Base-by-base conservation (phyloP, 1,284 basidiomycete genomes). In the Leccinum subspadiceum region DNA sequence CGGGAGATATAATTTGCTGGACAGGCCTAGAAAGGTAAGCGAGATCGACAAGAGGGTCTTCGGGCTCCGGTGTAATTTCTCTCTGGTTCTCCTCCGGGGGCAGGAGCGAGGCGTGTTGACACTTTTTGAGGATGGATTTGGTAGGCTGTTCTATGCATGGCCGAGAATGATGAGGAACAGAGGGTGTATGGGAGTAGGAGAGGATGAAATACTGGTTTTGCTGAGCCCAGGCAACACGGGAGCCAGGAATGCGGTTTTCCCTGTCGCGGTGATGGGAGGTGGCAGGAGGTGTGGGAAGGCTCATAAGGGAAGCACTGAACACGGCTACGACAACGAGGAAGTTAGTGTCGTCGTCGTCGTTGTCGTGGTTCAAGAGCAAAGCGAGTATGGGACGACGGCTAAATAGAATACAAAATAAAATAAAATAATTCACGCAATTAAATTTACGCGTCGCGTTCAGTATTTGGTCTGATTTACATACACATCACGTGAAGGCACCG, bases 11-110 rank as follows among this genome's bases (percentile, higher is more conserved):
- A 52, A 92, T 85, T 52, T 76, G 80, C 4, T 80, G 73, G 2
- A 92, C 79, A 3, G 88, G 85, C 29, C 78, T 76, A 17, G 79
- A 78, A 26, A 92, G 81, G 66, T 90, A 92, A 26, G 75, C 70
- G 8, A 85, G 72, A 66, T 90, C 79, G 9, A 78, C 77, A n/a
- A 89, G 77, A 8, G 88, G 86, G 66, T 86, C 83, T 2, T 76
- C 73, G 5, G 90, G 90, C 65, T 89, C 87, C 17, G 90, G 90
- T 0, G 90, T 91, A 15, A 78, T 72, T 60, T 90, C 84, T 58
- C 89, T 82, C 56, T 77, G 72, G 39, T 74, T 74, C 54, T 79
- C 80, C n/a, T 77, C 69, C 2, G 71, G 62, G 39, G 78, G 69
- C 5, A 81, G 75, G 33, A 82, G 69, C 46, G 58, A 66, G 29